Percentiles rank a stretch among this genome's conserved stretches.
Evolutionary conservation across 352 stramenopile species (phyloP).

Genomic region (Pythium insidiosum): DNA sequence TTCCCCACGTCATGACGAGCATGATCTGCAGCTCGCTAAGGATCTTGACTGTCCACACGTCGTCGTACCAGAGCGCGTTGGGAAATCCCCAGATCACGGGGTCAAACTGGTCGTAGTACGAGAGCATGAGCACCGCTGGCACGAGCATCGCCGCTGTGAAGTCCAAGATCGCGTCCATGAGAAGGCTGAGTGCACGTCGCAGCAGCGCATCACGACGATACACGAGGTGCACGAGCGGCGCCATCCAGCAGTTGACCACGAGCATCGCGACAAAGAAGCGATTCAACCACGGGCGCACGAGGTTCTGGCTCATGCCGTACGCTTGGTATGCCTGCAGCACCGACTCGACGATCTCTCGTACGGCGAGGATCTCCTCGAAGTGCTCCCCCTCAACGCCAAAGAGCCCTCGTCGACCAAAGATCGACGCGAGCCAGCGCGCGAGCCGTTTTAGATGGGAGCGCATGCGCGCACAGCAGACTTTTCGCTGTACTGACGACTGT

Average conservation of each 20-base stretch:
- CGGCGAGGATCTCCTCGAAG: too few species aligned
- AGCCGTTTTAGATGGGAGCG: too few species aligned
- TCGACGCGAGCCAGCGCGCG: too few species aligned
- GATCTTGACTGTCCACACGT: constrained; percentile 2
- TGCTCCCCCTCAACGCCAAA: too few species aligned
- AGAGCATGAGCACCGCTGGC: background rate
- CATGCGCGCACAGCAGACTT: too few species aligned
- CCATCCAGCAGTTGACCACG: too few species aligned
- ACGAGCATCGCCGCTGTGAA: constrained; percentile 4
- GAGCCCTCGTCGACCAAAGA: too few species aligned
- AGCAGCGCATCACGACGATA: background rate
- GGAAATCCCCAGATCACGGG: background rate
- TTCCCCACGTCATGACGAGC: background rate
- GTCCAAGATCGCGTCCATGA: too few species aligned
- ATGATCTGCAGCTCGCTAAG: constrained; percentile 3
- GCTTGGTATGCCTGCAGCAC: constrained; percentile 10
- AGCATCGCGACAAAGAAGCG: too few species aligned
- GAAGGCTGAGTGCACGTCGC: constrained; percentile 1
- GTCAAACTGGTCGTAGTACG: constrained; percentile 3
- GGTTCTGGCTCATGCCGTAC: constrained; percentile 7
- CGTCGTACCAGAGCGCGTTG: constrained; percentile 4
- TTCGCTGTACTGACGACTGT: too few species aligned
- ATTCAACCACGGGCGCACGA: constrained; percentile 5
- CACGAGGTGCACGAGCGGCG: constrained; percentile 5
- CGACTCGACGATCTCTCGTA: too few species aligned